phyloP scores from a whole-genome alignment of 441 rosid species.

The Viola pubescens region DNA sequence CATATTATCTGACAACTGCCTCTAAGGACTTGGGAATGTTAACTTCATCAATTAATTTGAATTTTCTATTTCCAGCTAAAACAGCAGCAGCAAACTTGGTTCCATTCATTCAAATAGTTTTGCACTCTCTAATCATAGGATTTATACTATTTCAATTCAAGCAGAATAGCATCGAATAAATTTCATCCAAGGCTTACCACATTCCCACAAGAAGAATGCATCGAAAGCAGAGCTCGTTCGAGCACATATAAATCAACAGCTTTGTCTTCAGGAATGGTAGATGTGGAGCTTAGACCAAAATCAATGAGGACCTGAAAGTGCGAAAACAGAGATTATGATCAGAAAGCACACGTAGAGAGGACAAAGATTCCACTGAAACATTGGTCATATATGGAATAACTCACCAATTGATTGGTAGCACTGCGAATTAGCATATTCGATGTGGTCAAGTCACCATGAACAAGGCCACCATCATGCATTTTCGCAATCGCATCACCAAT shows the following conservation, averaged over 20 bases:
- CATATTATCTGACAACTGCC: neutral
- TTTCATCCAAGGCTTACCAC: conserved; percentile 49
- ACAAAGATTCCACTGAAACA: neutral
- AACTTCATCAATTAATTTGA: neutral
- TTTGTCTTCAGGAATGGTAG: conserved; percentile 87
- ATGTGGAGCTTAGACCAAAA: conserved; percentile 90
- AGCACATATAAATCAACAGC: conserved; percentile 93
- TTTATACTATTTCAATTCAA: no score
- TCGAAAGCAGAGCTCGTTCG: conserved; percentile 79
- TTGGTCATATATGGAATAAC: conserved; percentile 10
- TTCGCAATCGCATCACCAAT: conserved; percentile 81
- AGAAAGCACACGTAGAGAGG: neutral
- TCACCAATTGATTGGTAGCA: conserved; percentile 59
- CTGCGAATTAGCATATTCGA: conserved; percentile 68
- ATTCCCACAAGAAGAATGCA: conserved; percentile 94
- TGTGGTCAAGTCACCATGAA: conserved; percentile 95
- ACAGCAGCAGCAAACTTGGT: neutral
- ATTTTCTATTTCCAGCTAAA: neutral
- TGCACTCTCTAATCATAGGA: neutral
- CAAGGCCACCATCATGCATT: conserved; percentile 86
- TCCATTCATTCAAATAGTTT: neutral
- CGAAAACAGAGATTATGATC: neutral
- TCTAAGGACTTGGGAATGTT: neutral
- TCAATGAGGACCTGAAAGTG: conserved; percentile 70
- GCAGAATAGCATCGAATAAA: no score